Evolutionary conservation across 768 basidiomycete genomes (phyloP), one percentile per base, ranked within the genome.

Genomic region (Podaxis sp.): DNA sequence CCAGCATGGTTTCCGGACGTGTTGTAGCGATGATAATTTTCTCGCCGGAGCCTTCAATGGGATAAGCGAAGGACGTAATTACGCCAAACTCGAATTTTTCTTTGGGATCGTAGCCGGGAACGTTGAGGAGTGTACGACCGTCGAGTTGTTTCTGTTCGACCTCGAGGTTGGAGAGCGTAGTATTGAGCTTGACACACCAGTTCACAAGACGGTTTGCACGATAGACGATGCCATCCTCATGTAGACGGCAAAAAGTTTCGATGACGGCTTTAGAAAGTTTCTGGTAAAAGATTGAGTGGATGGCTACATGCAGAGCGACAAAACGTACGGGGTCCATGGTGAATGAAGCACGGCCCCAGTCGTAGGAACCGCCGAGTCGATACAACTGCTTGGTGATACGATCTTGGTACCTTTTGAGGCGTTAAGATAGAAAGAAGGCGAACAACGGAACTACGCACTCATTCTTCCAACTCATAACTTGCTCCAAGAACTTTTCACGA

Each of bases 61-160:
- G 85, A 75, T 98, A 99, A 0, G 93, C 94, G 73, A 98, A 98
- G n/a, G 91, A 93, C 0, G 92, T 92, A 67, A 99, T 88, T 32
- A 91, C 93, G 65, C 97, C 97, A 68, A 99, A 98, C 71, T 98
- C 95, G 68, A 98, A 95, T 66, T 87, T 89, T 71, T 98, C 96
- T 69, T 95, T 96, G n/a, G 77, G 66, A 63, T 95, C 95, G 67
- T 99, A 99, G 0, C 96, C 97, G 1, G 97, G 97, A 2, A 99
- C 93, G 59, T 80, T 88, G 59, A 99, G 76, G 57, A 96, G 68
- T 0, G 95, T 96, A 57, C 90, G 85, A 0, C 96, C 95, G 5
- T 80, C 80, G 16, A 98, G 79, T 65, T 92, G 85, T 68, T 93
- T 94, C 71, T 96, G 93, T 50, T 98, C 96, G 66, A 98, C 95